Base-by-base conservation (phyloP, 2,329 filamentous ascomycete species). In the Pseudocercospora vitis region DNA sequence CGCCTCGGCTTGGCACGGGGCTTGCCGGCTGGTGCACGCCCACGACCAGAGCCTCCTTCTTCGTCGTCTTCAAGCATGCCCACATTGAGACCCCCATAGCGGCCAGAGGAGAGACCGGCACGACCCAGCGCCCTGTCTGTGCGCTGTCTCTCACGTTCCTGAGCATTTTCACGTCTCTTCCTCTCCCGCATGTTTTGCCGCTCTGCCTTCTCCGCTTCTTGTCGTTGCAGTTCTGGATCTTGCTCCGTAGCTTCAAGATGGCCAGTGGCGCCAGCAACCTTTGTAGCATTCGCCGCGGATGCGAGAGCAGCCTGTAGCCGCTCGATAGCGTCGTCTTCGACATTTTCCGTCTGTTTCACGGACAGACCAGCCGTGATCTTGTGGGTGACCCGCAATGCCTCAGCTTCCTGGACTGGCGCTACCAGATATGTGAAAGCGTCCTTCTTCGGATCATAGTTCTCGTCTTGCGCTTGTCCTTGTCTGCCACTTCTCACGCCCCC, bases 371-470 rank as follows among this genome's bases (percentile, higher is more conserved):
- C 85, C 7, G 85, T 86, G 65, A 92, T 78, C 68, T 91, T 89
- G 55, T 88, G 87, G 12, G 89, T 85, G 7, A 88, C 81, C 66
- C 89, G 80, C 56, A 91, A 77, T 19, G 88, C 75, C 56, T 85
- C 84, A 39, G 84, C 85, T 23, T 80, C 78, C 54, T 88, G 76
- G 62, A 88, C 83, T 0, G 88, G 87, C 1, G 86, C 84, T 2
- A 85, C 85, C 6, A 89, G 82, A 65, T 91, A 92, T 63, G 86
- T 88, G 70, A 89, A 87, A 5, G 85, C 82, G 63, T 92, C 88
- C 57, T 86, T 81, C 23, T 83, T 76, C 63, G 85, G 81, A 56
- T 84, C 76, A 74, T 88, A 87, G 2, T 80, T 76, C 63, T 84
- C 81, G 63, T 48, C 59, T 11, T 49, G 21, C n/a, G 52, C 24